Base-by-base conservation (phyloP, 306 rosid species). In the Rosa lucieae region DNA sequence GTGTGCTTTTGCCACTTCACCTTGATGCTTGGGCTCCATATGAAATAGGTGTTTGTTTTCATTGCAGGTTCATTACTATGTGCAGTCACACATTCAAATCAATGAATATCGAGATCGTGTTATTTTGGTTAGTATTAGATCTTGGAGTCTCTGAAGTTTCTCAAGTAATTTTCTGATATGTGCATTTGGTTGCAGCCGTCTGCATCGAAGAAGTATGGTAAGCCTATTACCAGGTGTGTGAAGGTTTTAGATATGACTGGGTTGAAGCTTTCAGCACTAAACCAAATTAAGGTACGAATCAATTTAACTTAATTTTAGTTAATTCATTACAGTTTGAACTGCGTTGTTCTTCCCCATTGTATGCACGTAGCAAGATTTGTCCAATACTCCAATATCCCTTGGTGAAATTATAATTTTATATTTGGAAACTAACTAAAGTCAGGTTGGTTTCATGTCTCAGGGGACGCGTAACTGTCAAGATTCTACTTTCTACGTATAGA, bases 221-320 rank as follows among this genome's bases (percentile, higher is more conserved):
- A 78, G 17, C 91, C 94, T 76, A 85, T 95, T 74, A 93, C 89
- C 21, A 95, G 94, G 0, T 89, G 99, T 18, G 85, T 95, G 75
- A 95, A 95, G 82, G 99, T 95, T 76, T 87, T 95, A 75, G 99
- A 95, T 80, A 95, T 95, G 99, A 95, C 97, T 53, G 98, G 99
- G 59, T 86, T 95, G 84, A 95, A 89, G 89, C 83, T 95, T 47
- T 92, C 99, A 42, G 98, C 99, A 75, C 83, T 95, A 79, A 95
- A 82, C 82, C 99, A 90, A 78, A 95, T 89, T 51, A 95, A 95
- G 98, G 99, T 92, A 56, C 63, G 2, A 56, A 20, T 55, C 52
- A 6, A 0, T 37, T 79, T 47, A 53, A 68, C 73, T 78, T 53
- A 18, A 47, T 35, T 35, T 21, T 7, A n/a, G 70, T 48, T 47